Conservation (phyloP, 495 filamentous ascomycete genomes). For the Amphirosellinia nigrospora region DNA sequence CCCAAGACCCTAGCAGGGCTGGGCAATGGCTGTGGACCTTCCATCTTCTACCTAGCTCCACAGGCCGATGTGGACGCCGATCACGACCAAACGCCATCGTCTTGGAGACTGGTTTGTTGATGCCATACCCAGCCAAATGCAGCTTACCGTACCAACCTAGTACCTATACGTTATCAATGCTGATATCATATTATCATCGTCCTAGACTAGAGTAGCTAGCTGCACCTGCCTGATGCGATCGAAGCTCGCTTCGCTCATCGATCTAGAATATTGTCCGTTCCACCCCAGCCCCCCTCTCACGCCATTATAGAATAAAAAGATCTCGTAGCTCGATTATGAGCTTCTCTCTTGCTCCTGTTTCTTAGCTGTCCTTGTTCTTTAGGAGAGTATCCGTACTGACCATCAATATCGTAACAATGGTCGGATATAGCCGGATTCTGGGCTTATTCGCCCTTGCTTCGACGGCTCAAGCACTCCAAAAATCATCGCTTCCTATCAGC, state of each 20-base stretch:
- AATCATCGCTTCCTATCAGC: constrained; percentile 24
- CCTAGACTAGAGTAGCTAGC: background rate
- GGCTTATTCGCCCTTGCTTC: constrained; percentile 25
- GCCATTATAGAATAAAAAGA: constrained; percentile 4
- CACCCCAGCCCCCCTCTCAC: constrained; percentile 1
- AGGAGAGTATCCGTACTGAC: constrained; percentile 15
- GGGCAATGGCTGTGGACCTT: constrained; percentile 14
- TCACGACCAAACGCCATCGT: constrained; percentile 10
- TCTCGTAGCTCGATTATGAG: background rate
- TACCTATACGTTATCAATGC: constrained; percentile 1
- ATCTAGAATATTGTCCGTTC: constrained; percentile 2
- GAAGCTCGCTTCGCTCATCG: constrained; percentile 1
- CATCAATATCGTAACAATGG: constrained; percentile 20
- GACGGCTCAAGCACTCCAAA: constrained; percentile 26
- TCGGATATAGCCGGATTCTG: constrained; percentile 19
- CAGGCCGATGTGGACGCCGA: constrained; percentile 8
- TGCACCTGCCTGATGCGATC: constrained; percentile 23
- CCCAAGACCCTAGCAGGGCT: background rate
- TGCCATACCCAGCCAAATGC: constrained; percentile 14
- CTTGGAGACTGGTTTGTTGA: constrained; percentile 16
- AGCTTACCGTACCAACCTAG: background rate
- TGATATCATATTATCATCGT: constrained; percentile 1
- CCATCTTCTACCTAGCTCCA: constrained; percentile 25
- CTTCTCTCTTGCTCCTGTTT: constrained; percentile 10
- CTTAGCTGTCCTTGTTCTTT: constrained; percentile 12